Conservation (phyloP, 169 alveolate genomes). For the Neospora caninum region DNA sequence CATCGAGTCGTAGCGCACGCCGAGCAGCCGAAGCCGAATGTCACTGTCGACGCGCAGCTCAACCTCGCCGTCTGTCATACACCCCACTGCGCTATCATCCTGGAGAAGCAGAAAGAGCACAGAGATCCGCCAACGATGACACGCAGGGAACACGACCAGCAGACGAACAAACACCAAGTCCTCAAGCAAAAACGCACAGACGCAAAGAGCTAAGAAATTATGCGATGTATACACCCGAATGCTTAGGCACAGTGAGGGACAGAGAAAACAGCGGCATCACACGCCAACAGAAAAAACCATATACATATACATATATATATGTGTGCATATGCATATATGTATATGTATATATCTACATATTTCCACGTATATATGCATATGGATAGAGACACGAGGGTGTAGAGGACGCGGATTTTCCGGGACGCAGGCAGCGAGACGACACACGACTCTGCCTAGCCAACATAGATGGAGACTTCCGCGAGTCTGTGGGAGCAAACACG, state of each 20-base stretch:
- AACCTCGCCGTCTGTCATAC: slow-evolving; percentile 85
- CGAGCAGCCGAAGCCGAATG: slow-evolving; percentile 88
- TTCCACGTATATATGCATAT: background rate
- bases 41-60: slow-evolving; percentile 86
- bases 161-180: background rate
- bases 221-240: too few species aligned
- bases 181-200: background rate
- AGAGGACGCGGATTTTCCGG: too few species aligned
- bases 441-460: too few species aligned
- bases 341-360: background rate
- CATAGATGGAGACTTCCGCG: too few species aligned
- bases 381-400: too few species aligned
- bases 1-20: slow-evolving; percentile 88
- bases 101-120: slow-evolving; percentile 64
- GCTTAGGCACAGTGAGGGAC: background rate
- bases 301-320: background rate
- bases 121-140: slow-evolving; percentile 18
- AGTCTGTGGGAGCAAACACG: too few species aligned
- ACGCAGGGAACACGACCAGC: background rate
- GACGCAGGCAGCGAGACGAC: too few species aligned
- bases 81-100: slow-evolving; percentile 85
- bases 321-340: background rate
- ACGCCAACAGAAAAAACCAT: background rate
- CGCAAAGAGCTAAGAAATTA: too few species aligned
- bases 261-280: background rate